phyloP scores from a whole-genome alignment of 306 rosid species.

The Fragaria vesca region DNA sequence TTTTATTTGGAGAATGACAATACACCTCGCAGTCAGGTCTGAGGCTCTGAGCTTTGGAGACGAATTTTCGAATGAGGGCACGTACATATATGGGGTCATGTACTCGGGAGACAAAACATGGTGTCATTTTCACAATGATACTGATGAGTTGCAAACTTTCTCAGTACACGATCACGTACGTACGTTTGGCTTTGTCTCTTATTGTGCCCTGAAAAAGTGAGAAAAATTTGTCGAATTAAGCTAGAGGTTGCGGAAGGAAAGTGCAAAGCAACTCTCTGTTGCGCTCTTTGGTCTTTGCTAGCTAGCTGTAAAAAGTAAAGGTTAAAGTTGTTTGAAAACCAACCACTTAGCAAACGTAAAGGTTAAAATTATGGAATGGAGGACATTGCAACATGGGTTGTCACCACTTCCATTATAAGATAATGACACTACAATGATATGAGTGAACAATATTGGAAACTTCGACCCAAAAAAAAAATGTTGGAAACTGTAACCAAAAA shows the following conservation, averaged over 20 bases:
- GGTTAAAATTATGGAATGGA: background rate
- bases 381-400: background rate
- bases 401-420: background rate
- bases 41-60: background rate
- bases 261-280: background rate
- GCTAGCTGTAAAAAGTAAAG: background rate
- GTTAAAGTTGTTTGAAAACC: background rate
- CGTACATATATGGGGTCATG: background rate
- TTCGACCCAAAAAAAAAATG: background rate
- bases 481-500: background rate
- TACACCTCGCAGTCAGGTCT: background rate
- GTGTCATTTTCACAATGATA: background rate
- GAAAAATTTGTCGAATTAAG: background rate
- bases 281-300: background rate
- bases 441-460: background rate
- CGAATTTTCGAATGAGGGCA: background rate
- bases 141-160: background rate
- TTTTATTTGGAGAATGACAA: background rate
- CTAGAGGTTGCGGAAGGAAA: background rate
- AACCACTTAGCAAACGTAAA: background rate
- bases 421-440: background rate
- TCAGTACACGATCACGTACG: slow-evolving; percentile 7
- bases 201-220: background rate
- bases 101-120: background rate
- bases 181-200: slow-evolving; percentile 1